phyloP scores from a whole-genome alignment of 2,329 filamentous ascomycete species.

The Epicoccum sorghinum region DNA sequence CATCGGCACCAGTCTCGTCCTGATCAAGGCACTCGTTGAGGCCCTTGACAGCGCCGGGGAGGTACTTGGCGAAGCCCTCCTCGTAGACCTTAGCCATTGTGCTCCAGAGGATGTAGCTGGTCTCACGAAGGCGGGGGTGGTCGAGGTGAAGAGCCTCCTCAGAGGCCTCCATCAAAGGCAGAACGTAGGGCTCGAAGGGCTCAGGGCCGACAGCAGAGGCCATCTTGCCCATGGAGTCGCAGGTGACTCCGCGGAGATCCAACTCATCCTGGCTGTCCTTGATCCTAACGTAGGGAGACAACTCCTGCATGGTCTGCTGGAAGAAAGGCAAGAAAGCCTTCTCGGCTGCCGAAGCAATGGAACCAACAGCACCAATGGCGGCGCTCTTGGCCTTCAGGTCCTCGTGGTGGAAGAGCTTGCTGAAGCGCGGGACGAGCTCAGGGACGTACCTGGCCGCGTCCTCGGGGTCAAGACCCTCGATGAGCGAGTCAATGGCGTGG shows the following conservation, averaged over 20 bases:
- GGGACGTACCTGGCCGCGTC: slow-evolving; percentile 82
- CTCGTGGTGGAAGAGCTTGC: slow-evolving; percentile 79
- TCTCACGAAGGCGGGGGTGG: slow-evolving; percentile 90
- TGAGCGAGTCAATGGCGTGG: slow-evolving; percentile 87
- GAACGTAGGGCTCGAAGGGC: slow-evolving; percentile 88
- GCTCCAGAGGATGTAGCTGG: slow-evolving; percentile 96
- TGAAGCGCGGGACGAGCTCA: slow-evolving; percentile 83
- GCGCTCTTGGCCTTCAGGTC: slow-evolving; percentile 90
- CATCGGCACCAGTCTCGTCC: slow-evolving; percentile 82
- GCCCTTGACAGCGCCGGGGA: slow-evolving; percentile 77
- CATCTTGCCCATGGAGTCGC: slow-evolving; percentile 92
- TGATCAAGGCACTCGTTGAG: slow-evolving; percentile 86
- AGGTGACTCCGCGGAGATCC: slow-evolving; percentile 85
- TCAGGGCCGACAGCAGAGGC: slow-evolving; percentile 84
- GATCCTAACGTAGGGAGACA: slow-evolving; percentile 81
- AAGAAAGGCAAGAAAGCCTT: slow-evolving; percentile 90
- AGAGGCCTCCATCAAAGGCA: slow-evolving; percentile 87
- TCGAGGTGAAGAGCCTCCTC: slow-evolving; percentile 89
- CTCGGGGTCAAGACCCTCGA: slow-evolving; percentile 80
- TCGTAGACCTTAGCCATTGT: slow-evolving; percentile 93
- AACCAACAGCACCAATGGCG: slow-evolving; percentile 86
- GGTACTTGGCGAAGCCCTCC: slow-evolving; percentile 79
- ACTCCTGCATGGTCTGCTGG: slow-evolving; percentile 84
- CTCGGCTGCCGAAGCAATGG: slow-evolving; percentile 85
- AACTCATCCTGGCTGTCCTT: slow-evolving; percentile 91